Percentiles rank a stretch among this genome's conserved stretches.
phyloP scores from a whole-genome alignment of 306 rosid species.

The Cucurbita moschata region DNA sequence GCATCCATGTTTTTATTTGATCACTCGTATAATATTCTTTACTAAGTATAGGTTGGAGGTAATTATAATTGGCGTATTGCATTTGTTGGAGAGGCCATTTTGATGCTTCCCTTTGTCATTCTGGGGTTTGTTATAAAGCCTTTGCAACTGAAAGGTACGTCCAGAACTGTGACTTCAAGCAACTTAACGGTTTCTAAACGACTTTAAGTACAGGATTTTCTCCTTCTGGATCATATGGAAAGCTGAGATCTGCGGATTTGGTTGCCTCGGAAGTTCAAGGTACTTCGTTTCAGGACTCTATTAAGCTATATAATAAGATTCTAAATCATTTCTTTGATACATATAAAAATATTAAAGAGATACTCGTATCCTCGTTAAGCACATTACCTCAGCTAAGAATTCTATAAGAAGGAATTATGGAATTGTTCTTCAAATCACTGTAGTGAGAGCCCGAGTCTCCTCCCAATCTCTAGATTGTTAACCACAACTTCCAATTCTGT shows the following conservation, averaged over 20 bases:
- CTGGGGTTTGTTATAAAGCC: slow-evolving; percentile 71
- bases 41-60: slow-evolving; percentile 49
- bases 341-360: background rate
- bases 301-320: background rate
- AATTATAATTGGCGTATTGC: slow-evolving; percentile 67
- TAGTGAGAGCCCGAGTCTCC: too few species aligned
- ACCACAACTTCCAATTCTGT: background rate
- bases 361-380: background rate
- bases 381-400: background rate
- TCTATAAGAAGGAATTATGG: background rate
- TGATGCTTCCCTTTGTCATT: slow-evolving; percentile 88
- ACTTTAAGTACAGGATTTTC: slow-evolving; percentile 45
- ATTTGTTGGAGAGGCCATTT: slow-evolving; percentile 66
- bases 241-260: slow-evolving; percentile 21
- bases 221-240: slow-evolving; percentile 28
- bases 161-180: slow-evolving; percentile 8
- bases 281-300: slow-evolving; percentile 11
- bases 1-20: background rate
- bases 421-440: background rate
- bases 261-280: slow-evolving; percentile 49
- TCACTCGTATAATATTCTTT: background rate
- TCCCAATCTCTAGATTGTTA: too few species aligned
- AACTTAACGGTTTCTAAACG: background rate
- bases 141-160: slow-evolving; percentile 56
- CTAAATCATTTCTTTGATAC: background rate